These are phyloP conservation scores for Jaltomata sinuosa DNA, from an alignment of 257 asterid genomes.

Conservation along the genomic window DNA sequence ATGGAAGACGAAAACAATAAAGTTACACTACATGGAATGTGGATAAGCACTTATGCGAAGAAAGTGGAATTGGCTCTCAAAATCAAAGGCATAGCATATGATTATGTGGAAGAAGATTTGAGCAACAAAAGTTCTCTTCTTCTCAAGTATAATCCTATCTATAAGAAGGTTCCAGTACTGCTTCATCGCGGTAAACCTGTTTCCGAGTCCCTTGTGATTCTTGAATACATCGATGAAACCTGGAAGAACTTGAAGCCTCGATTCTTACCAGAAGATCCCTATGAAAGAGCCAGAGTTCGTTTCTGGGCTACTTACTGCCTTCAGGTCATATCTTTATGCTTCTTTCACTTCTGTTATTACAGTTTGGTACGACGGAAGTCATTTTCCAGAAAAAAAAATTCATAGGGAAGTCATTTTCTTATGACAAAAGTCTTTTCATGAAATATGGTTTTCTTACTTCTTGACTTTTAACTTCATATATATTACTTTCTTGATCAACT, in stretches of 20 bases:
- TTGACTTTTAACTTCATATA: neutral
- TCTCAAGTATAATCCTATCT: neutral
- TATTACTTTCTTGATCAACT: neutral
- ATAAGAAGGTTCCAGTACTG: neutral
- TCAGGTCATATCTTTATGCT: conserved; percentile 14
- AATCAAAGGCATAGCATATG: conserved; percentile 34
- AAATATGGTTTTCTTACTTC: neutral
- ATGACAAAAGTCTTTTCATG: too few relatives aligned
- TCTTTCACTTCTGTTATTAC: neutral
- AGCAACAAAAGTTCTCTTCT: conserved; percentile 15
- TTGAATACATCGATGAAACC: conserved; percentile 30
- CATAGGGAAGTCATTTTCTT: neutral
- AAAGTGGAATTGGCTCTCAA: conserved; percentile 42
- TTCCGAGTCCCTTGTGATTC: neutral
- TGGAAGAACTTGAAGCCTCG: conserved; percentile 22
- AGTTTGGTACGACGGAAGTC: neutral
- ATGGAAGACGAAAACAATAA: conserved; percentile 26
- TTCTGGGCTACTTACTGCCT: conserved; percentile 33
- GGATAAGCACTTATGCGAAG: conserved; percentile 32
- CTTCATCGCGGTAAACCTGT: neutral
- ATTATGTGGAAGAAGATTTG: conserved; percentile 35
- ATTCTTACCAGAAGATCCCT: conserved; percentile 26
- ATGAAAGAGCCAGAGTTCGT: conserved; percentile 22
- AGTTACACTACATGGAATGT: conserved; percentile 25
- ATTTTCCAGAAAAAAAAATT: neutral